Base-by-base conservation (phyloP, 2,329 filamentous ascomycete genomes). In the Ophiostoma novo-ulmi region DNA sequence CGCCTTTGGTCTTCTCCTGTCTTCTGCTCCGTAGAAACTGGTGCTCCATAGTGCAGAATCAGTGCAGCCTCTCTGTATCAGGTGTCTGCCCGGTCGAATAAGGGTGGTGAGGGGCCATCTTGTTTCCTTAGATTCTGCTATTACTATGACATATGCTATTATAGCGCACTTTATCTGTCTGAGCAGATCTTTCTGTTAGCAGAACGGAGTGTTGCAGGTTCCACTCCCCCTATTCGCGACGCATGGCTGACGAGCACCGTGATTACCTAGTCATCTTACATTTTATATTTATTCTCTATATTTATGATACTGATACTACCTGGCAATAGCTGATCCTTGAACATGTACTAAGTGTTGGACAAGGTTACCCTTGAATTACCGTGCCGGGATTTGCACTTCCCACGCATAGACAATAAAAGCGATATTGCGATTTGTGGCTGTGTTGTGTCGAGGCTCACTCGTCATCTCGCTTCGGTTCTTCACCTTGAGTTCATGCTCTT, bases 51-150 rank as follows among this genome's bases (percentile, higher is more conserved):
- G 31, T 31, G 31, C 31, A 31, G 14, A 35, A 63, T 63, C 58
- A 63, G 58, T 63, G 58, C 58, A 63, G 58, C 58, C 58, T 63
- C 58, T 26, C 58, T 63, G 26, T 17, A 63, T 17, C 58, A 63
- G 58, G 55, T 22, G 22, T 63, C 58, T 63, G 58, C 58, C 58
- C 26, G 58, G 58, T 63, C 35, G 58, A 63, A 63, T 35, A 35
- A 63, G 8, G 58, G 58, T 63, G 58, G 58, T 63, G 58, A 63
- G 58, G 58, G 58, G 58, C 58, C 58, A 5, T n/a, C 13, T 14
- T 58, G 52, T 58, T 58, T 58, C 52, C 31, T n/a, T 20, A 5
- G 44, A 6, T 20, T 58, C 52, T 58, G 52, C 22, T 58, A 26
- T 48, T 48, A 48, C 44, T 58, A 58, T 58, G 26, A 17, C n/a